Evolutionary conservation across 371 early-diverging fungal genomes (phyloP), one percentile per base, ranked within the genome.

Genomic region (Zopfochytrium polystomum): DNA sequence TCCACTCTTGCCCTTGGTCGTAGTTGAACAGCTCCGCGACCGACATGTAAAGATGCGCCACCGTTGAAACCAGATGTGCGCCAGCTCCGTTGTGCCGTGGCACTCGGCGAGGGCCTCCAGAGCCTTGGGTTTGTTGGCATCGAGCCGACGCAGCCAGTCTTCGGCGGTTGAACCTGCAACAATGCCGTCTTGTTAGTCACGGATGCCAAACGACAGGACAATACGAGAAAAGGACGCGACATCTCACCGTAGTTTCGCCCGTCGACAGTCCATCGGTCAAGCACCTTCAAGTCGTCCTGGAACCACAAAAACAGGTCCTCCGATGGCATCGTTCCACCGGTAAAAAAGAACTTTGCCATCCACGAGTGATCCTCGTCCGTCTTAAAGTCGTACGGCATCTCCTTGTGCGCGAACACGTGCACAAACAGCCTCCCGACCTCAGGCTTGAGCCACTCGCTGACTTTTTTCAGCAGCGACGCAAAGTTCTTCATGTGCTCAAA

Each of bases 401-500:
- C 15, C 32, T 58, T 54, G 68, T 85, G 85, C 30, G 68, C 66
- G 61, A 85, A 83, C 43, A 81, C 73, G 66, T 85, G 85, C 33
- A 79, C 67, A 68, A 85, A 85, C 48, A 78, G 55, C 20, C 78
- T 59, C 7, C 73, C 74, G 25, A 72, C 76, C 3, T 68, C 69
- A 4, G 77, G 74, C 26, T 60, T 62, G 30, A 85, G 70, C 82
- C 81, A 83, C 1, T 38, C 43, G 18, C 77, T 71, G 30, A 85
- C 62, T 51, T 82, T 81, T 3, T 46, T 18, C 49, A 85, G 73
- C 15, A 83, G 68, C 26, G 46, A 32, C 49, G 60, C 57, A 60
- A 80, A 83, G 68, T 85, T 85, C 57, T 84, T 84, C 79, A 82
- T 79, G 67, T 85, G 84, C 60, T 84, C 48, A 53, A 84, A 80